These are phyloP conservation scores for Pythium myriotylum DNA, from an alignment of 352 stramenopile species.

Conservation along the genomic window DNA sequence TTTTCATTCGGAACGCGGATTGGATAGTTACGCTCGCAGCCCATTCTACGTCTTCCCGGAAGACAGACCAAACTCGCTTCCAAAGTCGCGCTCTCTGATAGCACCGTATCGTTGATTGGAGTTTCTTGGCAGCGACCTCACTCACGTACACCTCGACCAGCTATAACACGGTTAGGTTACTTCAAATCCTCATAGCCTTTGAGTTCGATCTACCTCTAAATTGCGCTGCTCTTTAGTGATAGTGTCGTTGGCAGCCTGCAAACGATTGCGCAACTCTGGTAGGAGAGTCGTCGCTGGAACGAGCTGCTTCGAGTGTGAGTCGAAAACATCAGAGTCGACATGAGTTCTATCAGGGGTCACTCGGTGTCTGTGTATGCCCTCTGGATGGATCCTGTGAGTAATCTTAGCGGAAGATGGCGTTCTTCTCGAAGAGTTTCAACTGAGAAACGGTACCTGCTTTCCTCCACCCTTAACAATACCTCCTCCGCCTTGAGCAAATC, in stretches of 20 bases:
- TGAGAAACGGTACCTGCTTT: constrained; percentile 32
- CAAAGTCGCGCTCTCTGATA: constrained; percentile 44
- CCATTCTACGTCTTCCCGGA: constrained; percentile 41
- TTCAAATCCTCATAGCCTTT: neutral
- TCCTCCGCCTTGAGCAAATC: constrained; percentile 54
- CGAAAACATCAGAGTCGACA: constrained; percentile 68
- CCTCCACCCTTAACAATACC: constrained; percentile 40
- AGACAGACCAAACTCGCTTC: constrained; percentile 39
- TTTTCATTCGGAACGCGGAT: constrained; percentile 38
- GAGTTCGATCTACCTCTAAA: constrained; percentile 37
- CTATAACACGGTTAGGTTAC: constrained; percentile 19
- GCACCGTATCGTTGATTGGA: constrained; percentile 42
- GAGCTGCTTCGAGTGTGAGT: constrained; percentile 70
- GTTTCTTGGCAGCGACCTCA: constrained; percentile 41
- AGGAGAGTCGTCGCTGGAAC: constrained; percentile 50
- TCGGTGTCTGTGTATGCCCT: neutral
- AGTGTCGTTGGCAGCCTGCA: constrained; percentile 40
- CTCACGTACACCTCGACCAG: constrained; percentile 48
- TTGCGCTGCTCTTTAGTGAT: constrained; percentile 52
- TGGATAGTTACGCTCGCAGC: constrained; percentile 57
- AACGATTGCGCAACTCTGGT: constrained; percentile 38
- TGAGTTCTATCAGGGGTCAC: constrained; percentile 32
- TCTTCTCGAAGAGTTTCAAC: too few species aligned
- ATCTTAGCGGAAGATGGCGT: too few species aligned
- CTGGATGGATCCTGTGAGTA: constrained; percentile 1